Conservation (phyloP, 1,139 yeast genomes). For the Sugiyamaella novakii region DNA sequence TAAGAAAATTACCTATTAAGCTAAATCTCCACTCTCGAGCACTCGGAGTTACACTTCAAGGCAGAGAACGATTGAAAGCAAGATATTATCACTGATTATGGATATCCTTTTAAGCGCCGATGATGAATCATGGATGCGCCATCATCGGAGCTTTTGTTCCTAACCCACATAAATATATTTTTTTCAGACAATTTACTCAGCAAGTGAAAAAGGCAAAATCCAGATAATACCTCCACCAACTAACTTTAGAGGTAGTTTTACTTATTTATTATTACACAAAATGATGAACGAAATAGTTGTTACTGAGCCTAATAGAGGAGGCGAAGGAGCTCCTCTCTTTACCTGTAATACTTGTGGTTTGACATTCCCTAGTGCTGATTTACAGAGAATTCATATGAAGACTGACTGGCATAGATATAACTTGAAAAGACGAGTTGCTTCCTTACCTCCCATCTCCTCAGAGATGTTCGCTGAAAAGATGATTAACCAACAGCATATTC, state of each 20-base stretch:
- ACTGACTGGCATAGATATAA: conserved; percentile 96
- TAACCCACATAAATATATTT: conserved; percentile 11
- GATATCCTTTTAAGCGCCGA: conserved; percentile 7
- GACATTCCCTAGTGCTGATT: conserved; percentile 72
- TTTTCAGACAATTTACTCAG: conserved; percentile 13
- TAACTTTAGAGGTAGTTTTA: too few relatives aligned
- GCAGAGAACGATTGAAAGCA: too few relatives aligned
- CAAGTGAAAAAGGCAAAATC: too few relatives aligned
- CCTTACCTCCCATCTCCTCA: conserved; percentile 74
- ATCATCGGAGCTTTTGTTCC: conserved; percentile 3
- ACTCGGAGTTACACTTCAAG: too few relatives aligned
- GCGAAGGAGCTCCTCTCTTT: conserved; percentile 35
- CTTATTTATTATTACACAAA: conserved; percentile 4
- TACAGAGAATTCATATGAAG: conserved; percentile 90
- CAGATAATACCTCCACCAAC: too few relatives aligned
- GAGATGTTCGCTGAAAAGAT: conserved; percentile 82
- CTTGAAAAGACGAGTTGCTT: conserved; percentile 87
- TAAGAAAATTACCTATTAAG: too few relatives aligned
- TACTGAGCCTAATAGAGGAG: conserved; percentile 44
- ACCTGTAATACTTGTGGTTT: conserved; percentile 91
- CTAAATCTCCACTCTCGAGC: too few relatives aligned
- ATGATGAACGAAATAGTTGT: conserved; percentile 79
- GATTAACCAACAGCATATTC: conserved; percentile 46
- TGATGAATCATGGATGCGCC: conserved; percentile 1
- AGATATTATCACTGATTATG: too few relatives aligned